Evolutionary conservation across 495 filamentous ascomycete genomes (phyloP), one percentile per base, ranked within the genome.

Genomic region (Sordaria brevicollis): DNA sequence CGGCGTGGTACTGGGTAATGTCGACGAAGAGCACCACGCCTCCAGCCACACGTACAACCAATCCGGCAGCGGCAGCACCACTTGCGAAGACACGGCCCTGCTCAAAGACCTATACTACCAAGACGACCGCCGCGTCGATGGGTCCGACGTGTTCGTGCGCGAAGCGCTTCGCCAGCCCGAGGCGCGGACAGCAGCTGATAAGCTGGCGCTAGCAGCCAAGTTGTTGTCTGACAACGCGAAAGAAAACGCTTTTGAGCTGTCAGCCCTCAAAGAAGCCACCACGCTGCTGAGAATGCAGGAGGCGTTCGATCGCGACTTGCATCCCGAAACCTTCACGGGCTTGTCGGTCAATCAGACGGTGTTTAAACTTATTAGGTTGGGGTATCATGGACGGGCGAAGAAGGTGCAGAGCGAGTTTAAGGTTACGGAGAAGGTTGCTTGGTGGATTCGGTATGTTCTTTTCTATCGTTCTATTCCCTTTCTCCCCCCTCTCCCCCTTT

Each of bases 41-140:
- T 65, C 41, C 3, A 49, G 41, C 19, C 41, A 49, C 11, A 49
- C 4, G 2, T 57, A 57, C 49, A 57, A 31, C 11, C 49, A 57
- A 57, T 13, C 21, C 11, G 49, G 21, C 5, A 57, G 49, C 49
- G 49, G 49, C 11, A 31, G 21, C 43, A 57, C 49, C 11, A 57
- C 49, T 1, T 57, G 49, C 29, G 89, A 92, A 66, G 95, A 97
- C 74, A 85, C 84, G 4, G 91, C 96, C 21, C 78, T 99, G 10
- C 87, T 97, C 11, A 98, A 97, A 76, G 95, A 98, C 77, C 85
- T 99, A 31, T 99, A 94, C 81, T 98, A 99, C 75, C 95, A 98
- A 81, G 96, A 98, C 74, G 95, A 99, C 79, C 91, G 94, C 7
- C 90, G 93, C 0, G 81, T 93, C 29, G 96, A 99, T 71, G 93